Conservation (phyloP, 768 basidiomycete genomes). For the Termitomyces sp. region DNA sequence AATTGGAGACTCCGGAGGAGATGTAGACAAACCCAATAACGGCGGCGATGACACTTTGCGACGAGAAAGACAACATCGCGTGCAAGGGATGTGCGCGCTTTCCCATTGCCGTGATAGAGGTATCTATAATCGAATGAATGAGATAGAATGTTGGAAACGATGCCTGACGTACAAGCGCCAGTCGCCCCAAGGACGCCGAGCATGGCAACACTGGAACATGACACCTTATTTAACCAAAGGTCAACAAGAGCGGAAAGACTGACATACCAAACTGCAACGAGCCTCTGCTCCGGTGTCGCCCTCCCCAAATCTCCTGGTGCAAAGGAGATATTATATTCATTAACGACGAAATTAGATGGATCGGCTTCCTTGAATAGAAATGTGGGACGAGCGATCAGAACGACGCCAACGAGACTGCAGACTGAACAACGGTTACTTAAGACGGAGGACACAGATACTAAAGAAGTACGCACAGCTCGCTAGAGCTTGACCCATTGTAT, state of each 20-base stretch:
- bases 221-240: not conserved
- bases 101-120: constrained; percentile 56
- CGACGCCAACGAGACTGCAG: constrained; percentile 68
- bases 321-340: constrained; percentile 10
- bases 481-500: constrained; percentile 50
- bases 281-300: constrained; percentile 34
- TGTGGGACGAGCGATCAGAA: constrained; percentile 77
- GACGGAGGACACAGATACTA: not conserved
- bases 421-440: constrained; percentile 28
- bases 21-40: constrained; percentile 26
- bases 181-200: constrained; percentile 64
- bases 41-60: constrained; percentile 45
- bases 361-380: constrained; percentile 50
- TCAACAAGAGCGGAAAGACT: not conserved
- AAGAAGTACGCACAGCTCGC: constrained; percentile 37
- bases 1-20: not conserved
- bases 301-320: constrained; percentile 23
- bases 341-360: not conserved
- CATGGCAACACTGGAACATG: constrained; percentile 8
- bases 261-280: constrained; percentile 26
- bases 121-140: constrained; percentile 2
- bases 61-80: constrained; percentile 62
- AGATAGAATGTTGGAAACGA: not conserved
- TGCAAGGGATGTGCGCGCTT: constrained; percentile 75
- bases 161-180: constrained; percentile 55